These are phyloP conservation scores for Echinosphaeria canescens DNA, from an alignment of 2,329 filamentous ascomycete species.

Conservation along the genomic window DNA sequence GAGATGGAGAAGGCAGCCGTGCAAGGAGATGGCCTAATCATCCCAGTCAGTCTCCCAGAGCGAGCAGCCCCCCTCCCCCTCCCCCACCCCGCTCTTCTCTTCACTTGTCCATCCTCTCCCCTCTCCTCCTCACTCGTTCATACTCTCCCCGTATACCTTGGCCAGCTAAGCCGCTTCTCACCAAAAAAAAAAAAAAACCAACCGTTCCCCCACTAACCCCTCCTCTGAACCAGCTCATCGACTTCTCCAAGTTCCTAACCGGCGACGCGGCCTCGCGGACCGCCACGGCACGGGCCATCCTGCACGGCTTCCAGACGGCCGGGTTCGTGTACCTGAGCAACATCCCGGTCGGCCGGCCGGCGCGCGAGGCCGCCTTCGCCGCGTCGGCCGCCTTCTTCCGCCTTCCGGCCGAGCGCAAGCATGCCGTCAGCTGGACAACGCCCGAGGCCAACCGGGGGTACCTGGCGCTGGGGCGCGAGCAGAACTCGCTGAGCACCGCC, in stretches of 20 bases:
- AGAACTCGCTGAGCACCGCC: conserved; percentile 35
- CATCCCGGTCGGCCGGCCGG: conserved; percentile 42
- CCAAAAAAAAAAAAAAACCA: too few species aligned
- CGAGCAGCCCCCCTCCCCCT: not conserved
- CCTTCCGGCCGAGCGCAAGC: conserved; percentile 38
- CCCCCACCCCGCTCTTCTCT: not conserved
- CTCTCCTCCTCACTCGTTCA: not conserved
- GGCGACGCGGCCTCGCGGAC: conserved; percentile 37
- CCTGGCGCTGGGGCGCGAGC: conserved; percentile 47
- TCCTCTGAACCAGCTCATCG: conserved; percentile 38
- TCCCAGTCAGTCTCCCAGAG: conserved; percentile 9
- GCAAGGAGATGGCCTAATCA: conserved; percentile 9
- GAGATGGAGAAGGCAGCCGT: conserved; percentile 13
- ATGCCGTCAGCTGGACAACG: conserved; percentile 46
- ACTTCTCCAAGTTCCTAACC: conserved; percentile 53
- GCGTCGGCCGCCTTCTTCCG: conserved; percentile 51
- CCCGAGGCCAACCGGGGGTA: conserved; percentile 57
- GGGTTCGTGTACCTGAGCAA: conserved; percentile 83
- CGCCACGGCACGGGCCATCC: conserved; percentile 47
- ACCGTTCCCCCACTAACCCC: not conserved
- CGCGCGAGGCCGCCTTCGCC: conserved; percentile 39
- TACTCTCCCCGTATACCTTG: too few species aligned
- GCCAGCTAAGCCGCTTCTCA: too few species aligned
- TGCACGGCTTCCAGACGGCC: conserved; percentile 62
- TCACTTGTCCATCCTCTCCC: not conserved